These are phyloP conservation scores for Cardiospermum halicacabum DNA, from an alignment of 345 rosid genomes.

Conservation along the genomic window DNA sequence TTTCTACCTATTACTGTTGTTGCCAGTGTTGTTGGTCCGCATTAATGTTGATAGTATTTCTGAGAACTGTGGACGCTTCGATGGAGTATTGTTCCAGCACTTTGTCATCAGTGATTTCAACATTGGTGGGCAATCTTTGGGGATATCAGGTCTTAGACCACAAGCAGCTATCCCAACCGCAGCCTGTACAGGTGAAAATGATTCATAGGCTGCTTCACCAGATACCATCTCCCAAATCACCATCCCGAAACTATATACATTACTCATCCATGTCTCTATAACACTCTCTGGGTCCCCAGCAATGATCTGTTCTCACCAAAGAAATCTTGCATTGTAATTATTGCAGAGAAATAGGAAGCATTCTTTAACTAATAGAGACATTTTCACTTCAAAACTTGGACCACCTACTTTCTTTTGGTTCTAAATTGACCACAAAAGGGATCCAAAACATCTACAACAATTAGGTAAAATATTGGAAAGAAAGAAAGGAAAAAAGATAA, in stretches of 20 bases:
- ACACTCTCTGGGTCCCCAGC: slow-evolving; percentile 95
- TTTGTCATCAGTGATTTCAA: slow-evolving; percentile 66
- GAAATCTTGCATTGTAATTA: background rate
- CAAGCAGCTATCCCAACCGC: slow-evolving; percentile 97
- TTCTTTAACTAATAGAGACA: background rate
- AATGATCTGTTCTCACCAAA: slow-evolving; percentile 59
- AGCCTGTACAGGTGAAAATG: slow-evolving; percentile 94
- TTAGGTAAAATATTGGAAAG: slow-evolving; percentile 6
- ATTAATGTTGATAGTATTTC: slow-evolving; percentile 54
- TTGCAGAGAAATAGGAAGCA: background rate
- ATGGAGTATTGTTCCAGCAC: slow-evolving; percentile 83
- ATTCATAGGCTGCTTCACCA: slow-evolving; percentile 80
- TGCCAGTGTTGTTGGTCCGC: slow-evolving; percentile 39
- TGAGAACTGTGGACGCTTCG: slow-evolving; percentile 74
- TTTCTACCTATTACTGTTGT: slow-evolving; percentile 33
- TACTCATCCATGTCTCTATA: slow-evolving; percentile 95
- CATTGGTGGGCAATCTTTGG: slow-evolving; percentile 82
- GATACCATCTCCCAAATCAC: slow-evolving; percentile 95
- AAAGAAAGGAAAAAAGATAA: too few species aligned
- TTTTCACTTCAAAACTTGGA: background rate
- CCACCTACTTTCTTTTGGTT: background rate
- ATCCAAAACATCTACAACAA: slow-evolving; percentile 3
- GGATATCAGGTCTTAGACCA: slow-evolving; percentile 88
- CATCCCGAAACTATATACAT: slow-evolving; percentile 93
- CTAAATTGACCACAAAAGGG: slow-evolving; percentile 7